These are phyloP conservation scores for Hypoxylon sp. DNA, from an alignment of 2,329 filamentous ascomycete genomes.

Conservation along the genomic window DNA sequence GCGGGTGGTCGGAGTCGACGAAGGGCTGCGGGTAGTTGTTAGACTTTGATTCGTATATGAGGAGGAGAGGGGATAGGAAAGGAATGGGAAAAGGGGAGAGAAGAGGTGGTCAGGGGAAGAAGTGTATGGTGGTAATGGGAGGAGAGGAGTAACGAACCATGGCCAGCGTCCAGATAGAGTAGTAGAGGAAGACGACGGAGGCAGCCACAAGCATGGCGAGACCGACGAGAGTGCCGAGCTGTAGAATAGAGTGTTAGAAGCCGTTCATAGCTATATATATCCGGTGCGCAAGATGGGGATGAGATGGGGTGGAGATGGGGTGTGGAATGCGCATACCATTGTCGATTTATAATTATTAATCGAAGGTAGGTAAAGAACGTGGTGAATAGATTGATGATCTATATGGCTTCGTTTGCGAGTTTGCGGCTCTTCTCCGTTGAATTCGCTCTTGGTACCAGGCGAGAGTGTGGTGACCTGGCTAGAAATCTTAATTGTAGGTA, in stretches of 20 bases:
- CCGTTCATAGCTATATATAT: constrained; percentile 21
- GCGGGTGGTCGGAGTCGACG: constrained; percentile 92
- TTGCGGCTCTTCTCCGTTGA: constrained; percentile 13
- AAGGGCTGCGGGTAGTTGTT: constrained; percentile 78
- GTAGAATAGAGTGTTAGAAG: constrained; percentile 37
- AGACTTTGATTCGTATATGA: background rate
- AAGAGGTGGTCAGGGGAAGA: constrained; percentile 28
- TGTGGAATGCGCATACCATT: constrained; percentile 41
- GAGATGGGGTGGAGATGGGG: constrained; percentile 4
- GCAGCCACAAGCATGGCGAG: constrained; percentile 78
- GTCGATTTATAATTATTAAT: constrained; percentile 37
- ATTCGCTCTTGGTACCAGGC: constrained; percentile 10
- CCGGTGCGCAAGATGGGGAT: background rate
- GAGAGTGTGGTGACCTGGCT: constrained; percentile 41
- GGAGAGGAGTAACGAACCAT: constrained; percentile 76
- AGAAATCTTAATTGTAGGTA: constrained; percentile 14
- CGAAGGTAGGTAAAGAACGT: constrained; percentile 26
- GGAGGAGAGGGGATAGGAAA: background rate
- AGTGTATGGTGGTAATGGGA: background rate
- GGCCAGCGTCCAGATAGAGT: constrained; percentile 96
- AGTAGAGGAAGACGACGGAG: constrained; percentile 81
- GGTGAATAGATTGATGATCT: constrained; percentile 1
- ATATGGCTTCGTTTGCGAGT: constrained; percentile 7
- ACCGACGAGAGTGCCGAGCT: constrained; percentile 90
- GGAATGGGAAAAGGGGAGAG: constrained; percentile 24